These are phyloP conservation scores for Xylariomycetidae sp. DNA, from an alignment of 2,329 filamentous ascomycete genomes.

Conservation along the genomic window DNA sequence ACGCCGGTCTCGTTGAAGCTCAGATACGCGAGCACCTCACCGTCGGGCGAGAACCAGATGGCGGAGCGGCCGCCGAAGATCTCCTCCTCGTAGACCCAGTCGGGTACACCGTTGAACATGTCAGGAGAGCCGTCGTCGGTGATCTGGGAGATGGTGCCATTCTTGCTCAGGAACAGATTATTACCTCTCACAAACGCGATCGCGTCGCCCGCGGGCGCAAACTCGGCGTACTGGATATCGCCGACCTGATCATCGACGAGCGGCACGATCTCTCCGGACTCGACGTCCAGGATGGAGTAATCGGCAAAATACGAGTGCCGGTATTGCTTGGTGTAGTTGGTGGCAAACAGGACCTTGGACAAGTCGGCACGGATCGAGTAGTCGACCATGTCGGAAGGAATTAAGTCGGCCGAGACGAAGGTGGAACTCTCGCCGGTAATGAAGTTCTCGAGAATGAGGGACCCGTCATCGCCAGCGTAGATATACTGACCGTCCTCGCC, in stretches of 20 bases:
- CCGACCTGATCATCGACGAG: slow-evolving; percentile 55
- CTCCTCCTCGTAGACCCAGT: slow-evolving; percentile 61
- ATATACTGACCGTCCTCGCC: slow-evolving; percentile 60
- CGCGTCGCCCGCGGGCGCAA: slow-evolving; percentile 52
- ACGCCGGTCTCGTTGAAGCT: slow-evolving; percentile 64
- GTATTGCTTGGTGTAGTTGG: slow-evolving; percentile 65
- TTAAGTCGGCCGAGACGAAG: slow-evolving; percentile 53
- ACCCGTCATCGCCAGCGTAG: slow-evolving; percentile 42
- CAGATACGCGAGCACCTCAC: slow-evolving; percentile 48
- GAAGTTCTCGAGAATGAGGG: slow-evolving; percentile 58
- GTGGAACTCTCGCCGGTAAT: slow-evolving; percentile 51
- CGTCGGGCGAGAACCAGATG: slow-evolving; percentile 55
- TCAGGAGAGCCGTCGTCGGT: slow-evolving; percentile 57
- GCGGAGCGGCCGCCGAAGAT: slow-evolving; percentile 47
- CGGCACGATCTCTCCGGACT: slow-evolving; percentile 48
- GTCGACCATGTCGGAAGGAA: slow-evolving; percentile 50
- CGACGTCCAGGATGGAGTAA: slow-evolving; percentile 60
- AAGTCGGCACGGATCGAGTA: slow-evolving; percentile 60
- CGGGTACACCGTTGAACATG: slow-evolving; percentile 59
- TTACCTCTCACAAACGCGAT: slow-evolving; percentile 66
- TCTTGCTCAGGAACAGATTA: slow-evolving; percentile 56
- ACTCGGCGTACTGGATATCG: slow-evolving; percentile 63
- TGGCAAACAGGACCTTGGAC: slow-evolving; percentile 55
- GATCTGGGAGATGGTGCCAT: slow-evolving; percentile 50
- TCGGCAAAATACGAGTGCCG: slow-evolving; percentile 64